A percentile compares a stretch with the other conserved stretches of the same genome.
These are phyloP conservation scores for Hyparrhenia diplandra DNA, from an alignment of 176 grass and related monocot genomes.

Conservation along the genomic window DNA sequence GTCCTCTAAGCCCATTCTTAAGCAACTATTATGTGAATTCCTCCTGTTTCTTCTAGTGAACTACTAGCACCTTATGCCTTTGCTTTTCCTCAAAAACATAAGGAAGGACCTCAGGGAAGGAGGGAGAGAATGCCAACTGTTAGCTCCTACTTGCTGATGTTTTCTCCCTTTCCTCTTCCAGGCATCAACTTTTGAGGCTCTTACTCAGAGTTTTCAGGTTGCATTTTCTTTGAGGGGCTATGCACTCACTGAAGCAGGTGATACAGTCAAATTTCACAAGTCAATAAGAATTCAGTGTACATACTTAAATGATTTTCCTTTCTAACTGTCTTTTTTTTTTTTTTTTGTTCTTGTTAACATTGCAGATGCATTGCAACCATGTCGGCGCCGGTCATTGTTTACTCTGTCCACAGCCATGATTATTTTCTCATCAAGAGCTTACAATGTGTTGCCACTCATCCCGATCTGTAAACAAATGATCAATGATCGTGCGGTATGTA, in stretches of 20 bases:
- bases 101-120: neutral
- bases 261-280: conserved; percentile 13
- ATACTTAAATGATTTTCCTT: conserved; percentile 18
- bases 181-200: conserved; percentile 80
- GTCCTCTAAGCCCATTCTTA: neutral
- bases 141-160: conserved; percentile 22
- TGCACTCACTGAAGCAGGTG: conserved; percentile 68
- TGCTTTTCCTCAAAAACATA: neutral
- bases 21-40: neutral
- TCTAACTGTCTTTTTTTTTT: neutral
- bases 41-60: neutral
- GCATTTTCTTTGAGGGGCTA: conserved; percentile 79
- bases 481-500: conserved; percentile 66
- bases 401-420: conserved; percentile 90
- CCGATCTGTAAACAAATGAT: conserved; percentile 80
- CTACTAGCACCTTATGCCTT: neutral
- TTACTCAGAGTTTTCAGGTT: conserved; percentile 93
- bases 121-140: neutral
- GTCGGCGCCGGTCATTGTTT: conserved; percentile 72
- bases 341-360: conserved; percentile 14
- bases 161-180: conserved; percentile 50
- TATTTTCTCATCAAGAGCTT: conserved; percentile 92
- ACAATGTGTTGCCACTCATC: conserved; percentile 74
- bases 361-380: conserved; percentile 77
- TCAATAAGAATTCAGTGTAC: conserved; percentile 12